These are phyloP conservation scores for Saccharomycopsis schoenii DNA, from an alignment of 805 yeast genomes.

Conservation along the genomic window DNA sequence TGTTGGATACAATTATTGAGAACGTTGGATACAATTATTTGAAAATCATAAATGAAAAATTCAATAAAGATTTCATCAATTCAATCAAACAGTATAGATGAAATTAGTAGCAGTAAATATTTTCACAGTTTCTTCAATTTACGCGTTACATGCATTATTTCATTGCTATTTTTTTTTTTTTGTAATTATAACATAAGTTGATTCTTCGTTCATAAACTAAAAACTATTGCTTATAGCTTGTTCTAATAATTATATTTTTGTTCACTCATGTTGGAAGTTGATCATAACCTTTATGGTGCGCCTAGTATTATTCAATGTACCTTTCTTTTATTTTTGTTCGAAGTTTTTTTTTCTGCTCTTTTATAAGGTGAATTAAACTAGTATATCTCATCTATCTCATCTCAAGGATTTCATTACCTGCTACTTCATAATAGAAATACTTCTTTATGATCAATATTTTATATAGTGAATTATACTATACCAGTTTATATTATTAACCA, in stretches of 20 bases:
- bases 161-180: not conserved
- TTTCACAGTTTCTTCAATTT: too few relatives aligned
- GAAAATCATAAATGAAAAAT: slow-evolving; percentile 1
- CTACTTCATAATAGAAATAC: not conserved
- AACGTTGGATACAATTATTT: not conserved
- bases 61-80: not conserved
- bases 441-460: not conserved
- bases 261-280: not conserved
- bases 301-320: not conserved
- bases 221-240: too few relatives aligned
- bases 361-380: too few relatives aligned
- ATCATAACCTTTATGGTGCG: not conserved
- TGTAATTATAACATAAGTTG: too few relatives aligned
- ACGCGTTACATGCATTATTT: not conserved
- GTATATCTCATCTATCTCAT: not conserved
- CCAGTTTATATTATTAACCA: too few relatives aligned
- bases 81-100: not conserved
- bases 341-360: not conserved
- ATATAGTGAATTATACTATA: too few relatives aligned
- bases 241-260: not conserved
- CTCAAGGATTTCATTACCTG: not conserved
- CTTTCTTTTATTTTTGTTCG: not conserved
- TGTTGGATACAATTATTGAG: slow-evolving; percentile 5
- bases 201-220: too few relatives aligned
- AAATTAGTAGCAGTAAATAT: too few relatives aligned